A percentile compares a stretch with the other conserved stretches of the same genome.
These are phyloP conservation scores for Cucumis variabilis DNA, from an alignment of 331 rosid genomes.

Conservation along the genomic window DNA sequence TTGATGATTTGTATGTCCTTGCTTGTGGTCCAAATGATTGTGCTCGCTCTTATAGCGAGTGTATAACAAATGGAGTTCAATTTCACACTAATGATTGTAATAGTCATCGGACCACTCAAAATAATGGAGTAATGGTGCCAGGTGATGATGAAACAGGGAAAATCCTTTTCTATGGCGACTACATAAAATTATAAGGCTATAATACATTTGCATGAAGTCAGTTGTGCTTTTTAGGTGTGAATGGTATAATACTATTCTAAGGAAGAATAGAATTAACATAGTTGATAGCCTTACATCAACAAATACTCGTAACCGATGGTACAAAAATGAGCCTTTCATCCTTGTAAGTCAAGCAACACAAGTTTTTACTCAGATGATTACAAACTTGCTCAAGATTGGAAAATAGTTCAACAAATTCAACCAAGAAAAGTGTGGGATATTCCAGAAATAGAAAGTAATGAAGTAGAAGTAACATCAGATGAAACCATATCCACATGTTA, in stretches of 20 bases:
- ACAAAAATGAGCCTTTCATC: neutral
- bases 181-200: neutral
- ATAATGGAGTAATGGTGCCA: neutral
- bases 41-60: neutral
- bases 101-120: neutral
- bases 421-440: slow-evolving; percentile 15
- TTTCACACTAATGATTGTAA: neutral
- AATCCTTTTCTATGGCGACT: neutral
- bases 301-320: neutral
- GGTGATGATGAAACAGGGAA: neutral
- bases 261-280: neutral
- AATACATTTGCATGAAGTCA: neutral
- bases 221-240: neutral
- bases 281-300: neutral
- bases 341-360: neutral
- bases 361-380: slow-evolving; percentile 3
- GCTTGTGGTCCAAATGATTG: no score
- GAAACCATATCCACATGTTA: no score
- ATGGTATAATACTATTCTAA: neutral
- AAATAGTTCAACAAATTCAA: neutral
- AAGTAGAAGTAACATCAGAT: neutral
- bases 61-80: neutral
- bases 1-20: no score
- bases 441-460: neutral
- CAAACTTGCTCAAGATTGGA: slow-evolving; percentile 3